These are phyloP conservation scores for Phytopythium chamaehyphon DNA, from an alignment of 352 stramenopile genomes.

Conservation along the genomic window DNA sequence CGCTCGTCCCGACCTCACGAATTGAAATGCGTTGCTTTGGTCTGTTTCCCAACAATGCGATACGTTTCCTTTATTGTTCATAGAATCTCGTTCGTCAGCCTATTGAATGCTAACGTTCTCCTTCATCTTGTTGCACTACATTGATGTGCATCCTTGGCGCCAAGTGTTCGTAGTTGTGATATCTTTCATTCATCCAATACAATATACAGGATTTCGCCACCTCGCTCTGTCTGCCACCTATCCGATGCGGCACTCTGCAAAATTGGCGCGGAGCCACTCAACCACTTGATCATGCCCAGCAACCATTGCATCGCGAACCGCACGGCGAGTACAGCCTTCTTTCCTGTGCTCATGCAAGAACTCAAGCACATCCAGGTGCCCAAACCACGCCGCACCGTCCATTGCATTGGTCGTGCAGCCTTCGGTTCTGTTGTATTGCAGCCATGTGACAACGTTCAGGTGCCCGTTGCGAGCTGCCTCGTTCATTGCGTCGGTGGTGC, in stretches of 20 bases:
- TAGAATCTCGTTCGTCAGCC: too few species aligned
- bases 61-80: too few species aligned
- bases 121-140: too few species aligned
- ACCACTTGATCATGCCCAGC: constrained; percentile 3
- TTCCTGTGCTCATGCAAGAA: constrained; percentile 10
- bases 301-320: constrained; percentile 8
- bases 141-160: too few species aligned
- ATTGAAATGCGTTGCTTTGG: too few species aligned
- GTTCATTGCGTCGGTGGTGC: constrained; percentile 10
- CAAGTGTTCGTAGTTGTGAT: too few species aligned
- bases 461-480: constrained; percentile 8
- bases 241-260: not conserved
- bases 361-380: constrained; percentile 19
- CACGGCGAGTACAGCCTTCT: constrained; percentile 11
- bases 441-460: constrained; percentile 7
- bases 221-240: not conserved
- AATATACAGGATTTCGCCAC: too few species aligned
- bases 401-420: constrained; percentile 12
- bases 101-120: too few species aligned
- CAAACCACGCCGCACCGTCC: constrained; percentile 18
- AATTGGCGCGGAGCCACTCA: constrained; percentile 8
- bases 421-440: constrained; percentile 7
- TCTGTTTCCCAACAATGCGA: too few species aligned
- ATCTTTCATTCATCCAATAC: too few species aligned
- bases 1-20: too few species aligned